Conservation (phyloP, 352 stramenopile genomes). For the Aphanomyces euteiches region DNA sequence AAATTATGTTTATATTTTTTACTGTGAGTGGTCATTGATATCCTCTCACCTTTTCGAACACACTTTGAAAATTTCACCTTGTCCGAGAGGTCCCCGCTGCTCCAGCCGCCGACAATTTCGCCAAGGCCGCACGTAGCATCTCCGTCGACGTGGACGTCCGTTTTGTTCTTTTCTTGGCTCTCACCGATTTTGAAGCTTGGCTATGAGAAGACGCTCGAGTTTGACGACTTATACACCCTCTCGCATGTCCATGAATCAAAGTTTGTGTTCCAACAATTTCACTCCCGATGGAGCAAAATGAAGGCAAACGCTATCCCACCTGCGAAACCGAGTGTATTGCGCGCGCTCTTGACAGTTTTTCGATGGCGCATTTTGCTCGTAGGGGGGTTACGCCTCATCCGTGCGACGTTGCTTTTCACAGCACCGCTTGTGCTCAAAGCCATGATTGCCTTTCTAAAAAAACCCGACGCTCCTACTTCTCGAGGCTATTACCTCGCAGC, state of each 20-base stretch:
- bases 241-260: background rate
- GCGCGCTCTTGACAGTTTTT: slow-evolving; percentile 43
- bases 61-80: background rate
- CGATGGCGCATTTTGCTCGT: slow-evolving; percentile 59
- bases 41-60: no score
- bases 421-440: slow-evolving; percentile 40
- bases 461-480: background rate
- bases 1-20: no score
- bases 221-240: slow-evolving; percentile 13
- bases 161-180: slow-evolving; percentile 14
- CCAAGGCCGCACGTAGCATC: background rate
- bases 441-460: slow-evolving; percentile 19
- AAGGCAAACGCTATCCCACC: background rate
- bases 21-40: no score
- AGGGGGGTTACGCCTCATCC: slow-evolving; percentile 70
- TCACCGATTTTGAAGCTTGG: slow-evolving; percentile 4
- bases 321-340: slow-evolving; percentile 1
- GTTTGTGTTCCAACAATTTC: background rate
- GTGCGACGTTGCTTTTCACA: slow-evolving; percentile 77
- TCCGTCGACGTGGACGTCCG: background rate
- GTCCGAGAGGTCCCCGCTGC: background rate
- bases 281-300: background rate
- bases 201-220: slow-evolving; percentile 3
- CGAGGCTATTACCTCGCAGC: slow-evolving; percentile 7
- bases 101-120: background rate